Conservation (phyloP, 2,329 filamentous ascomycete species). For the Alternaria longipes region DNA sequence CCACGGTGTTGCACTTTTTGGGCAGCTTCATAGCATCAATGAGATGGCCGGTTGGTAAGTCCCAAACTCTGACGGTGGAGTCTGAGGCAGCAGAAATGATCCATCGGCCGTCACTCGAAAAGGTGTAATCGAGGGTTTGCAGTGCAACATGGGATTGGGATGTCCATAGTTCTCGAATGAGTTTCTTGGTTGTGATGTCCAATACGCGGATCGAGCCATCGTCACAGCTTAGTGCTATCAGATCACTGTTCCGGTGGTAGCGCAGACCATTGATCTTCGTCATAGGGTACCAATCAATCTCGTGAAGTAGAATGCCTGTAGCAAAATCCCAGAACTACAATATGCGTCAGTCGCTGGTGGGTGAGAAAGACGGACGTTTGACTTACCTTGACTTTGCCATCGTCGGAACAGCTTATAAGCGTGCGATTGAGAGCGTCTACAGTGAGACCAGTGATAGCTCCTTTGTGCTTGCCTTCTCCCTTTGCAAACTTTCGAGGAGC, state of each 20-base stretch:
- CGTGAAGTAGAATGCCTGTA: slow-evolving; percentile 79
- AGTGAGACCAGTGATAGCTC: slow-evolving; percentile 83
- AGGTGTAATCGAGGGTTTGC: slow-evolving; percentile 60
- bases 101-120: slow-evolving; percentile 94
- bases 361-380: not conserved
- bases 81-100: slow-evolving; percentile 87
- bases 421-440: slow-evolving; percentile 89
- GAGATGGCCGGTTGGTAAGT: slow-evolving; percentile 92
- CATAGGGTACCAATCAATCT: slow-evolving; percentile 85
- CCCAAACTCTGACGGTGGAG: slow-evolving; percentile 85
- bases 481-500: slow-evolving; percentile 53
- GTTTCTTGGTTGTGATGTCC: slow-evolving; percentile 87
- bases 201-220: slow-evolving; percentile 88
- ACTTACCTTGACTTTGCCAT: slow-evolving; percentile 82
- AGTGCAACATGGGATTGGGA: slow-evolving; percentile 61
- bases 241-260: slow-evolving; percentile 83
- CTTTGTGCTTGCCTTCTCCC: slow-evolving; percentile 77
- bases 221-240: slow-evolving; percentile 88
- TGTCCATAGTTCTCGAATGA: slow-evolving; percentile 88
- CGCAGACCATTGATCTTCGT: slow-evolving; percentile 77
- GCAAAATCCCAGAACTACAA: slow-evolving; percentile 87
- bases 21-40: slow-evolving; percentile 89
- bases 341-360: slow-evolving; percentile 20
- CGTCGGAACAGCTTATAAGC: slow-evolving; percentile 84
- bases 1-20: slow-evolving; percentile 80